These are phyloP conservation scores for Fusarium pseudograminearum DNA, from an alignment of 2,329 filamentous ascomycete species.

Conservation along the genomic window DNA sequence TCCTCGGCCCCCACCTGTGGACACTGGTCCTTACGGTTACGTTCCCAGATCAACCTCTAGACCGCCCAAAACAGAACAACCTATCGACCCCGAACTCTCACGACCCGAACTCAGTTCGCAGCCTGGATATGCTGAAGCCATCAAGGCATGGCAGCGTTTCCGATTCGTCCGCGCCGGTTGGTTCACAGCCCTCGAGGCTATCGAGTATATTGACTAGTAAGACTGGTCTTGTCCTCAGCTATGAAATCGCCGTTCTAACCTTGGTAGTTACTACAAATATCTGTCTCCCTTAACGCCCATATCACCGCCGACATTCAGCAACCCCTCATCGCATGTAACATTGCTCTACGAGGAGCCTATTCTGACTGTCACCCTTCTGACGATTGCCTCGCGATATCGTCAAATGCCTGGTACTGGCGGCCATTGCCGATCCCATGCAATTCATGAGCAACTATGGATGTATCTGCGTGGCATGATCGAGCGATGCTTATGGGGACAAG, in stretches of 20 bases:
- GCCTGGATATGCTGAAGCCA: slow-evolving; percentile 73
- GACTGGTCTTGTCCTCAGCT: slow-evolving; percentile 40
- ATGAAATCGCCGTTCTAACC: slow-evolving; percentile 21
- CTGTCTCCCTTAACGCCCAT: slow-evolving; percentile 94
- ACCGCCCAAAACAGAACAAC: slow-evolving; percentile 50
- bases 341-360: slow-evolving; percentile 93
- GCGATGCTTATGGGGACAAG: slow-evolving; percentile 93
- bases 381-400: slow-evolving; percentile 89
- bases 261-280: slow-evolving; percentile 84
- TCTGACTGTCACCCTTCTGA: slow-evolving; percentile 89
- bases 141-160: slow-evolving; percentile 90
- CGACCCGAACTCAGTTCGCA: slow-evolving; percentile 61
- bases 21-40: slow-evolving; percentile 38
- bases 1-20: slow-evolving; percentile 29
- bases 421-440: slow-evolving; percentile 85
- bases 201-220: slow-evolving; percentile 93
- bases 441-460: slow-evolving; percentile 95
- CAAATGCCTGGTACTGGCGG: slow-evolving; percentile 83
- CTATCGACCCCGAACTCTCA: slow-evolving; percentile 61
- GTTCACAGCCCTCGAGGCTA: slow-evolving; percentile 94
- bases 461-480: slow-evolving; percentile 96
- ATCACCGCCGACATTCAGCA: slow-evolving; percentile 88
- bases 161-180: slow-evolving; percentile 96
- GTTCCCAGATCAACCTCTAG: slow-evolving; percentile 31
- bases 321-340: slow-evolving; percentile 81